These are phyloP conservation scores for Pontederia crassipes DNA, from an alignment of 176 grass and related monocot species.

Conservation along the genomic window DNA sequence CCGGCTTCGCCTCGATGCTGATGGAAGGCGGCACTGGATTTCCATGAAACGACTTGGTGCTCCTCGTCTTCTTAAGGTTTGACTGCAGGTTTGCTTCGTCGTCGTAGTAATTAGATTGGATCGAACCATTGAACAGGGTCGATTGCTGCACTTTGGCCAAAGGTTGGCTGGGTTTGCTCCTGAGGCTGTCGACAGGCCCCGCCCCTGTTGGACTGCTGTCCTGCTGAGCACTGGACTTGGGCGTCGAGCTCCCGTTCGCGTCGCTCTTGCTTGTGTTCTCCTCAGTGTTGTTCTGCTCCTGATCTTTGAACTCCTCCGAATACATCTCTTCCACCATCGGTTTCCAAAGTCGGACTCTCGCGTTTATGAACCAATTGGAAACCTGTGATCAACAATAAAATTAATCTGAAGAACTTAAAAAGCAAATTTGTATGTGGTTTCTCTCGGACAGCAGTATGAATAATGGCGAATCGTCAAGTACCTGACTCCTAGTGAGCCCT, in stretches of 20 bases:
- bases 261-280: slow-evolving; percentile 33
- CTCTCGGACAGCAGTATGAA: not conserved
- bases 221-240: slow-evolving; percentile 7
- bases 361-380: slow-evolving; percentile 99
- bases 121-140: not conserved
- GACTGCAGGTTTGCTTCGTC: slow-evolving; percentile 9
- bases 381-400: slow-evolving; percentile 29
- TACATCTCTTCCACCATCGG: slow-evolving; percentile 99
- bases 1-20: slow-evolving; percentile 24
- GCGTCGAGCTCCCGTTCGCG: not conserved
- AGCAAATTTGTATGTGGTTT: not conserved
- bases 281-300: slow-evolving; percentile 24
- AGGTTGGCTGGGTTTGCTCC: not conserved
- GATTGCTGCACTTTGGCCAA: no score
- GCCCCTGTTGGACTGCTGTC: not conserved
- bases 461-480: not conserved
- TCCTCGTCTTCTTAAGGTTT: slow-evolving; percentile 50
- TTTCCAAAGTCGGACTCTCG: slow-evolving; percentile 95
- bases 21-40: not conserved
- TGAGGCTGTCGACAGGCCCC: slow-evolving; percentile 10
- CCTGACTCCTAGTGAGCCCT: slow-evolving; percentile 95
- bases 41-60: slow-evolving; percentile 8
- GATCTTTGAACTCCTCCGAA: slow-evolving; percentile 78
- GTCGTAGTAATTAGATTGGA: slow-evolving; percentile 3
- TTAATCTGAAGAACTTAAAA: not conserved